phyloP scores from a whole-genome alignment of 2,329 filamentous ascomycete genomes.

The Trichoderma gracile region DNA sequence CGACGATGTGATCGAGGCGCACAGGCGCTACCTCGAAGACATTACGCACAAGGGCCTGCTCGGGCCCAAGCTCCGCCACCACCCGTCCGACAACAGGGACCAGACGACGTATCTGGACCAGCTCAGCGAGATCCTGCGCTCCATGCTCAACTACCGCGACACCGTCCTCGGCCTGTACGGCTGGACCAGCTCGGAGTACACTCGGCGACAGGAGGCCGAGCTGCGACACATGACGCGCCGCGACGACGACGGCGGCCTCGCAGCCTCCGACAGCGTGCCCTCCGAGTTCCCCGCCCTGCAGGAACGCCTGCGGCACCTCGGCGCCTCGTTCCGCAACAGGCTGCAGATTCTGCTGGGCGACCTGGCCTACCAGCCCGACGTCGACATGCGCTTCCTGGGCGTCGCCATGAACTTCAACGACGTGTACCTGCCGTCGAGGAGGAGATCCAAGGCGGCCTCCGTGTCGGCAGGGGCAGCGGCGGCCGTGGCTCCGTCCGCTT shows the following conservation, averaged over 20 bases:
- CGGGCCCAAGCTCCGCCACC: constrained; percentile 61
- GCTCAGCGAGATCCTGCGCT: constrained; percentile 86
- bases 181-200: constrained; percentile 93
- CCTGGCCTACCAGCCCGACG: constrained; percentile 87
- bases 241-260: constrained; percentile 34
- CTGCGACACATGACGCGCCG: constrained; percentile 66
- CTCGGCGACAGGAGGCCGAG: constrained; percentile 79
- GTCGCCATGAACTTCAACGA: constrained; percentile 99
- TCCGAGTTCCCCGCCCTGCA: constrained; percentile 73
- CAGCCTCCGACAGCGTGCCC: constrained; percentile 55
- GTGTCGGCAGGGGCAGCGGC: constrained; percentile 30
- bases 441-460: constrained; percentile 52
- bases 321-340: constrained; percentile 72
- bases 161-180: constrained; percentile 92
- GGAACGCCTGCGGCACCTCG: constrained; percentile 69
- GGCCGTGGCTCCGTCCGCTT: constrained; percentile 29
- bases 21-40: constrained; percentile 84
- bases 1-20: constrained; percentile 91
- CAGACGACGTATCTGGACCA: constrained; percentile 81
- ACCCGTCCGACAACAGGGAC: constrained; percentile 61
- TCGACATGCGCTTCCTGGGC: constrained; percentile 92
- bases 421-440: constrained; percentile 77
- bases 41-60: constrained; percentile 96
- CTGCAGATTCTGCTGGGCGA: constrained; percentile 85
- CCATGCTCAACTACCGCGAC: constrained; percentile 92